Conservation (phyloP, 225 moss, liverwort and hornwort species). For the Marchantia polymorpha region DNA sequence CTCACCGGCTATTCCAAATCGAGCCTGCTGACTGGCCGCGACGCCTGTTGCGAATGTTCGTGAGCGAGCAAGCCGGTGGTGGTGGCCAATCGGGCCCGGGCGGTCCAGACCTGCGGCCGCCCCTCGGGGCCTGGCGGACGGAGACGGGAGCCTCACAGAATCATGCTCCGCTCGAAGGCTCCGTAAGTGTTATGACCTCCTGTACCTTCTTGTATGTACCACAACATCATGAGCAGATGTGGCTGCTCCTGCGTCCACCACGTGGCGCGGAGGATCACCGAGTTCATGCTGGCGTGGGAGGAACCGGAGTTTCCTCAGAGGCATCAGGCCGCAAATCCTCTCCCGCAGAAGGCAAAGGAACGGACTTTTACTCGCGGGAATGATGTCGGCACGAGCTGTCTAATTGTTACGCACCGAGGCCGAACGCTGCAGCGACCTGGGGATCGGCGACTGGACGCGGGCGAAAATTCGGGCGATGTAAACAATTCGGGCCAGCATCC, state of each 20-base stretch:
- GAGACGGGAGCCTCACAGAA: too few relatives aligned
- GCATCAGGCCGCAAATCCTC: background rate
- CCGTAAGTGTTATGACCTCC: background rate
- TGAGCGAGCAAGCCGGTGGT: background rate
- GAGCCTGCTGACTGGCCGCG: background rate
- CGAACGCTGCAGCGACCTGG: too few relatives aligned
- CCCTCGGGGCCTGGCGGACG: too few relatives aligned
- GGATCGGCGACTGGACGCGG: background rate
- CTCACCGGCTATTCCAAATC: background rate
- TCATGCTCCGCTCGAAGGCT: background rate
- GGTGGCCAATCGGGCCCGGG: too few relatives aligned
- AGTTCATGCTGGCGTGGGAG: background rate
- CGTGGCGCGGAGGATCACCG: background rate
- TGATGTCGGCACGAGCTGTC: background rate
- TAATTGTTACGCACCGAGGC: background rate
- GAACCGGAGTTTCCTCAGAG: background rate
- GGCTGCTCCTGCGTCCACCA: background rate
- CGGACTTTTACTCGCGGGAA: background rate
- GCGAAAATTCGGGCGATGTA: background rate
- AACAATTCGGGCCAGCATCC: background rate
- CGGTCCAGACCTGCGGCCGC: too few relatives aligned
- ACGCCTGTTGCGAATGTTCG: background rate
- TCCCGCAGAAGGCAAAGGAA: too few relatives aligned
- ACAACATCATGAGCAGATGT: background rate
- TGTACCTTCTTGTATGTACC: conserved; percentile 4